Conservation (phyloP, 2,329 filamentous ascomycete genomes). For the Raffaelea arxii region DNA sequence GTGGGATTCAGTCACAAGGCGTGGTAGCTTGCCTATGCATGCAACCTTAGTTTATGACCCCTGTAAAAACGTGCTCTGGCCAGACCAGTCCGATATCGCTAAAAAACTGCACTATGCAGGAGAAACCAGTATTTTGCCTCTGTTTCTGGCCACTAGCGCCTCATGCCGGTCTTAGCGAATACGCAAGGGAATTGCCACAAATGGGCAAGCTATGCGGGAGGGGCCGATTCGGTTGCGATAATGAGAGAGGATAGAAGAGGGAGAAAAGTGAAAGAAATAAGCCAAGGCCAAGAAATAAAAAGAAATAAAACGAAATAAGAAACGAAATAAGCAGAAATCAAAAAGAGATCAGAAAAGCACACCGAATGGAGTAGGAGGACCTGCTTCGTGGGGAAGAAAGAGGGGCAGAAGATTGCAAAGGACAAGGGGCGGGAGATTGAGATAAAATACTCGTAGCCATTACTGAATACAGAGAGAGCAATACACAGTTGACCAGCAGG, state of each 20-base stretch:
- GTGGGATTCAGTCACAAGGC: too few relatives aligned
- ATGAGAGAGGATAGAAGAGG: conserved; percentile 1
- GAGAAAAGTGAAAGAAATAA: not conserved
- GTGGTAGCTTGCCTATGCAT: too few relatives aligned
- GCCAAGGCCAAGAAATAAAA: not conserved
- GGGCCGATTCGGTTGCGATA: conserved; percentile 2
- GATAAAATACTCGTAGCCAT: too few relatives aligned
- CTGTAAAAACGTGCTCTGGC: too few relatives aligned
- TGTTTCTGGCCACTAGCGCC: not conserved
- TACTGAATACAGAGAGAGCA: too few relatives aligned
- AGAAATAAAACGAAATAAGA: conserved; percentile 5
- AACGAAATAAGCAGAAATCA: not conserved
- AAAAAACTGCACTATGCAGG: too few relatives aligned
- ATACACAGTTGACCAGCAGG: too few relatives aligned
- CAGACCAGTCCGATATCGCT: too few relatives aligned
- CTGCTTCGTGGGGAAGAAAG: not conserved
- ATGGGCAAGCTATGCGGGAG: not conserved
- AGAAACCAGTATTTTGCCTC: not conserved
- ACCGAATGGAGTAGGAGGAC: not conserved
- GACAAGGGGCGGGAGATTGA: too few relatives aligned
- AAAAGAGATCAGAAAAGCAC: not conserved
- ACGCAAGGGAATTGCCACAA: not conserved
- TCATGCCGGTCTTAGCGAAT: not conserved
- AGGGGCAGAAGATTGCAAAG: too few relatives aligned
- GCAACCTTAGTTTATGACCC: too few relatives aligned